Evolutionary conservation across 805 yeast species (phyloP).

Genomic region (Peterozyma xylosa): DNA sequence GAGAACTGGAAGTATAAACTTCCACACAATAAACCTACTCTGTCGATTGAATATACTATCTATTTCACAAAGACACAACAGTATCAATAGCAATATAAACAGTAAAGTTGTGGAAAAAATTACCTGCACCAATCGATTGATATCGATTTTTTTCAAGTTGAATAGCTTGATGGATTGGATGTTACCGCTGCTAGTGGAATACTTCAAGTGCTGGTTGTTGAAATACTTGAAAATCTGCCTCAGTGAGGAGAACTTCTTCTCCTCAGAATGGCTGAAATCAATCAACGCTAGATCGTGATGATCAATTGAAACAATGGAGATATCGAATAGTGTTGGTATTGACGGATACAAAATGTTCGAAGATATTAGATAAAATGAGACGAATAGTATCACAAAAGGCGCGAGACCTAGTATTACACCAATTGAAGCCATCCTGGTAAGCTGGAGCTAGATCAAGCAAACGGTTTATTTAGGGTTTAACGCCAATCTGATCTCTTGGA

Average conservation of each 20-base stretch:
- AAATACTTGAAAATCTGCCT: background rate
- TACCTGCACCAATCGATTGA: slow-evolving; percentile 4
- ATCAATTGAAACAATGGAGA: slow-evolving; percentile 4
- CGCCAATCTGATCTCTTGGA: too few relatives aligned
- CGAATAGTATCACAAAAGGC: slow-evolving; percentile 9
- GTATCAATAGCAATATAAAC: slow-evolving; percentile 19
- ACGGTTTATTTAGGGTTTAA: too few relatives aligned
- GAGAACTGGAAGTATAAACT: slow-evolving; percentile 28
- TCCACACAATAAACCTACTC: slow-evolving; percentile 27
- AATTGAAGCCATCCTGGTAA: background rate
- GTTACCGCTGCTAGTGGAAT: background rate
- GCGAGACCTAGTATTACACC: slow-evolving; percentile 9
- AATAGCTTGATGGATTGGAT: background rate
- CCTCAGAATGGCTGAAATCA: background rate
- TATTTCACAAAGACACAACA: slow-evolving; percentile 21
- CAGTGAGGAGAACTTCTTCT: background rate
- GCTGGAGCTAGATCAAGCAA: background rate
- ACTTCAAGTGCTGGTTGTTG: background rate
- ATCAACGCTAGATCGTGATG: slow-evolving; percentile 7
- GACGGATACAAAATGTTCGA: slow-evolving; percentile 4
- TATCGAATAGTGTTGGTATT: slow-evolving; percentile 10
- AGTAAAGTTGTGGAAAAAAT: slow-evolving; percentile 13
- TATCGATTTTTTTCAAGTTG: background rate
- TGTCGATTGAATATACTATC: slow-evolving; percentile 15
- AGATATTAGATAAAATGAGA: slow-evolving; percentile 3